Evolutionary conservation across 2,329 filamentous ascomycete species (phyloP).

Genomic region (Dichotomopilus funicola): DNA sequence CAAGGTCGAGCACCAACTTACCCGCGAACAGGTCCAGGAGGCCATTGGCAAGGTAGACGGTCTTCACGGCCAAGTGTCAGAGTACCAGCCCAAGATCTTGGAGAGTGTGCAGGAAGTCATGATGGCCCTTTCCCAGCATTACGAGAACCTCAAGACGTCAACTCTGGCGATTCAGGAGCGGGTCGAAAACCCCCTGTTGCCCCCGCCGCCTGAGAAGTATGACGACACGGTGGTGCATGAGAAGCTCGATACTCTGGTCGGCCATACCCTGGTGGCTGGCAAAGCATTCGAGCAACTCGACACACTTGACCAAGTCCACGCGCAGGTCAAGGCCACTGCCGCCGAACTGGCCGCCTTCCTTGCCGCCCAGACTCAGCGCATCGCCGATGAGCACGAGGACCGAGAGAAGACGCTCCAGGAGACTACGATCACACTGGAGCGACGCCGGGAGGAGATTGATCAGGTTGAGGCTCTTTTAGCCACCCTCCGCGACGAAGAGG

Average conservation of each 20-base stretch:
- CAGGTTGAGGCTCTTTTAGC: slow-evolving; percentile 19
- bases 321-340: slow-evolving; percentile 78
- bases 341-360: slow-evolving; percentile 80
- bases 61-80: slow-evolving; percentile 70
- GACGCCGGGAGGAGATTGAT: slow-evolving; percentile 30
- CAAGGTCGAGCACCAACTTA: slow-evolving; percentile 75
- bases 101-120: slow-evolving; percentile 83
- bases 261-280: slow-evolving; percentile 57
- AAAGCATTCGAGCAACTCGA: slow-evolving; percentile 70
- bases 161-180: slow-evolving; percentile 49
- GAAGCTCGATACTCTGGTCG: slow-evolving; percentile 53
- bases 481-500: slow-evolving; percentile 21
- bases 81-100: slow-evolving; percentile 84
- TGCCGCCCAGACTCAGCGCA: slow-evolving; percentile 65
- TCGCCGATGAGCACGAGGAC: slow-evolving; percentile 69
- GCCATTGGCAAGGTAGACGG: slow-evolving; percentile 66
- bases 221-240: slow-evolving; percentile 57
- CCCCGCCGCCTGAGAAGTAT: slow-evolving; percentile 56
- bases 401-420: slow-evolving; percentile 76
- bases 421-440: slow-evolving; percentile 72
- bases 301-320: slow-evolving; percentile 81
- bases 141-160: slow-evolving; percentile 73
- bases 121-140: slow-evolving; percentile 75
- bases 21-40: slow-evolving; percentile 72
- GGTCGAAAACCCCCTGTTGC: slow-evolving; percentile 54